A percentile compares a stretch with the other conserved stretches of the same genome.
These are phyloP conservation scores for Plasmodiophora brassicae DNA, from an alignment of 208 protist genomes.

Conservation along the genomic window DNA sequence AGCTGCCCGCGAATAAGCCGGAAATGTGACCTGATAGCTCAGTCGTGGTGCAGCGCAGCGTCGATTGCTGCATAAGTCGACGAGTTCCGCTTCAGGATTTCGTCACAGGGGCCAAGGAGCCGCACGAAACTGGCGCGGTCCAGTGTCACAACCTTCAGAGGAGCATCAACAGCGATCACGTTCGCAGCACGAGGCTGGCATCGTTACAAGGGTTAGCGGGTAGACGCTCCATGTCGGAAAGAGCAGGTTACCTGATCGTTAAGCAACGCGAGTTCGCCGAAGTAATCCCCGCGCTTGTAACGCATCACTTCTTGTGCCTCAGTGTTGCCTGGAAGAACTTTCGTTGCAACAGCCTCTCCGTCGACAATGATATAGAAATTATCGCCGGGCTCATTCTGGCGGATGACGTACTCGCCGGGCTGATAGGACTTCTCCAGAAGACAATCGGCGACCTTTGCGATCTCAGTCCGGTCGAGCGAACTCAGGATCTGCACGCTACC, in stretches of 20 bases:
- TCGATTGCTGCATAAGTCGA: constrained; percentile 20
- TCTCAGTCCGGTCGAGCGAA: background rate
- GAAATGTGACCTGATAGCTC: background rate
- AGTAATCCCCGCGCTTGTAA: constrained; percentile 41
- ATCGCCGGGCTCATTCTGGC: constrained; percentile 63
- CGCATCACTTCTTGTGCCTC: background rate
- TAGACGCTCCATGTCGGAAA: background rate
- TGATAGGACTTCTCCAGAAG: background rate
- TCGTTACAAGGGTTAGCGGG: background rate
- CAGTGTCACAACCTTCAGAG: constrained; percentile 21
- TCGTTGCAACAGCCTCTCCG: constrained; percentile 36
- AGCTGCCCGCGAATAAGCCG: too few relatives aligned
- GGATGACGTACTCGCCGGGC: constrained; percentile 55
- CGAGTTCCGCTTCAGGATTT: constrained; percentile 13
- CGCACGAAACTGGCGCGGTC: constrained; percentile 35
- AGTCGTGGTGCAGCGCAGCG: background rate
- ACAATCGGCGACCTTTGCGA: background rate
- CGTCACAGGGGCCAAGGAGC: constrained; percentile 3
- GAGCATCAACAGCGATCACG: background rate
- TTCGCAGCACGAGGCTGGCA: background rate
- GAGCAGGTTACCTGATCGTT: background rate
- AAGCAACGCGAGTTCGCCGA: constrained; percentile 51
- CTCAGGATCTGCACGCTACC: background rate
- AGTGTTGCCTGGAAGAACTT: background rate
- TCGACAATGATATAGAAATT: constrained; percentile 58